A percentile compares a stretch with the other conserved stretches of the same genome.
Conservation (phyloP, 345 rosid species). For the Garcia nutans region DNA sequence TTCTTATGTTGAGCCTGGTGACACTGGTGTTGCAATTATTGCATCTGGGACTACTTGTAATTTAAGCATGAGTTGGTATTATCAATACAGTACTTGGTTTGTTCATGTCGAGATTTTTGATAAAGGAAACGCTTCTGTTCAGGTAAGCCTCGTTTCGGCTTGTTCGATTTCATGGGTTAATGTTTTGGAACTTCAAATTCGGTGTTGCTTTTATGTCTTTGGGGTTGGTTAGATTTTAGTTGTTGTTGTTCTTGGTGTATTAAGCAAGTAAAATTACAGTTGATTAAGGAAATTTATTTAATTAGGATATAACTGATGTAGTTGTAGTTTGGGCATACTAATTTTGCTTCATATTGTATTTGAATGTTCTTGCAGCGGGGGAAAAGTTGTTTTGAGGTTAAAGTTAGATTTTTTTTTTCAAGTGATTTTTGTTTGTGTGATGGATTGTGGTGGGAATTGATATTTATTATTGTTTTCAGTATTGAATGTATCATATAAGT, state of each 20-base stretch:
- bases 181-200: too few relatives aligned
- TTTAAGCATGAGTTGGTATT: conserved; percentile 85
- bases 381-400: background rate
- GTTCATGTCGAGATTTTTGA: conserved; percentile 70
- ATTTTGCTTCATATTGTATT: background rate
- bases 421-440: background rate
- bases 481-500: background rate
- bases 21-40: conserved; percentile 66
- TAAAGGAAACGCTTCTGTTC: conserved; percentile 73
- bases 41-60: conserved; percentile 84
- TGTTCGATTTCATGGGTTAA: background rate
- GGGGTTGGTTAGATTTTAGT: background rate
- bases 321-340: background rate
- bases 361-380: background rate
- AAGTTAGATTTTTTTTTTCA: background rate
- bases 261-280: background rate
- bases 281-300: background rate
- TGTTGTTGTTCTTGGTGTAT: background rate
- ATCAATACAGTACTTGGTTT: conserved; percentile 70
- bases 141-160: conserved; percentile 43
- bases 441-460: background rate
- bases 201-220: background rate
- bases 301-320: background rate
- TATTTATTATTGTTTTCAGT: background rate
- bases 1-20: conserved; percentile 75